Base-by-base conservation (phyloP, 441 rosid species). In the Geranium incanum region DNA sequence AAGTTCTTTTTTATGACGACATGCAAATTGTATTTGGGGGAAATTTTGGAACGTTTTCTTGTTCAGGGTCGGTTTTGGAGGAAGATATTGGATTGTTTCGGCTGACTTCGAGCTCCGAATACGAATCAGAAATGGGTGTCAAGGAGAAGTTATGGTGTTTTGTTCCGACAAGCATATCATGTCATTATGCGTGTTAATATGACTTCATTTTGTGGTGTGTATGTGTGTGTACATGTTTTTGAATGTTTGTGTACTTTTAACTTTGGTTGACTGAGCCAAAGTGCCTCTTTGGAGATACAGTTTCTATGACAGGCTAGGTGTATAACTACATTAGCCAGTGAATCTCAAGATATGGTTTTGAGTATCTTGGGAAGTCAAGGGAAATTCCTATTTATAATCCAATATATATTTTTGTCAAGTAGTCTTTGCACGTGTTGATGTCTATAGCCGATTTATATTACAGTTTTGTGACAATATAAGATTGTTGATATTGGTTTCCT, bases 131-230 rank as follows among this genome's bases (percentile, higher is more conserved):
- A 3, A 45, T 45, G 52, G 52, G n/a, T 45, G 9, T 45, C n/a
- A 45, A 45, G 52, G 52, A 45, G n/a, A 9, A 45, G 52, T 45
- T 45, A 45, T 9, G 33, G 33, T 45, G n/a, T 45, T 11, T 7
- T 12, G 55, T 48, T 9, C 55, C n/a, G 55, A 2, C 55, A 2
- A 48, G 55, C 55, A 48, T 48, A 48, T 48, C n/a, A 48, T 48
- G 12, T 48, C 15, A 48, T 48, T 48, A 48, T 48, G 55, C 55
- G 3, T 5, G 62, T 55, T 19, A 55, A n/a, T 55, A 16, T 55
- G 62, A 55, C 19, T 15, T 15, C 62, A 55, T 55, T 55, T 55
- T 55, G 62, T 55, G 62, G 62, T 55, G 60, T 55, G n/a, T 13
- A 13, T 52, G 18, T 52, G 13, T 12, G 21, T 55, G 62, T 48